Base-by-base conservation (phyloP, 2,329 filamentous ascomycete genomes). In the Fusarium illudens region DNA sequence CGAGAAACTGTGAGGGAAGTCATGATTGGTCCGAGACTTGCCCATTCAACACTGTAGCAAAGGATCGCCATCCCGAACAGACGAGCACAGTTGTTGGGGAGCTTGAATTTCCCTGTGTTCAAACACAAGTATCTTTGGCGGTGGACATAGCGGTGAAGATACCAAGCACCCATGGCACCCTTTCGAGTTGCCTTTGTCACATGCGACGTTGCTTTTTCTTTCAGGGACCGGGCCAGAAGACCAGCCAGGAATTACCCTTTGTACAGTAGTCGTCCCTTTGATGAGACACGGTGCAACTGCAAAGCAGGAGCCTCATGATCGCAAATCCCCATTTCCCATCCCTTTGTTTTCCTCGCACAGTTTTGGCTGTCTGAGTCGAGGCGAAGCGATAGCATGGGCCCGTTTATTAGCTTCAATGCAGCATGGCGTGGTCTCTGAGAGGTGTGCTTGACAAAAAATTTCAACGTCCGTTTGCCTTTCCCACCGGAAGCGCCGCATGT, bases 141-240 rank as follows among this genome's bases (percentile, higher is more conserved):
- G 39, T 36, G 53, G 39, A 57, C 53, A 57, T 34, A 29, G 53
- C 53, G 66, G 66, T 68, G 65, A 69, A 64, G 65, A 67, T 57
- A 66, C 48, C 54, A 63, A 69, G 54, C 54, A 63, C 49, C 39
- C 46, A 60, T 54, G 37, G 44, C 44, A 61, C 25, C 52, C 32
- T 62, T 34, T 58, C 56, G 51, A 58, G 58, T 44, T 44, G 25
- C 33, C 34, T 42, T 44, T 55, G 36, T 67, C 56, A 54, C 54
- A 63, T 71, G 67, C 58, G 52, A 62, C 52, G 49, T 72, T 71
- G 64, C 58, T 64, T 71, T 69, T 67, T 60, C 48, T 30, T 33
- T 52, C 39, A 10, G 20, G 30, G 49, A 33, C 58, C 64, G 39
- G 22, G 50, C 42, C 29, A 56, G 32, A 48, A 46, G 20, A 56